Base-by-base conservation (phyloP, 192 early-diverging fungal species). In the Chytriomyces confervae region DNA sequence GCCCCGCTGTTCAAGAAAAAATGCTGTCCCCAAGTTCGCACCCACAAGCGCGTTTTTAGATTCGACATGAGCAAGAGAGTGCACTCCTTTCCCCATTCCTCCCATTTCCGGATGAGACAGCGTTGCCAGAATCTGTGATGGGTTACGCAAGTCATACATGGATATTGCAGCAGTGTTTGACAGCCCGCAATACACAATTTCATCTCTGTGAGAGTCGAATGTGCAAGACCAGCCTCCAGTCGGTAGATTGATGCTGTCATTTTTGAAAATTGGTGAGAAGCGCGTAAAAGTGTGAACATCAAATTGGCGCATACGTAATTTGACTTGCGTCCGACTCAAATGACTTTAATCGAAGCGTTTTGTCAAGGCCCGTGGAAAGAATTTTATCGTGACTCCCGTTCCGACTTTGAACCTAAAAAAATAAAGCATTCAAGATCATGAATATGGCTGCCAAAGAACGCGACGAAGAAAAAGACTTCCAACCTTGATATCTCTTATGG, bases 341-440 rank as follows among this genome's bases (percentile, higher is more conserved):
- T 5, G 62, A 64, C 20, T 64, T 29, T 27, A 64, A 36, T 24
- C 36, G 20, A 10, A 64, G 11, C 6, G 20, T 63, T 27, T 64
- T 64, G 62, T 64, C 62, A 2, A 64, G 24, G n/a, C 62, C 62
- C 36, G 23, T 64, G 62, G n/a, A 29, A 29, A 64, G 62, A 5
- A 64, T 4, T 16, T 11, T 27, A 24, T 64, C 62, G 7, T 36
- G 4, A 11, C 20, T 36, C 5, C 62, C 62, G 62, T 64, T 63
- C 23, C 62, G 62, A 7, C n/a, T 23, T 27, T 11, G 24, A 36
- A 64, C 62, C 36, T 36, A 4, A 36, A 36, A 36, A 36, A 0
- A 36, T 2, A 36, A 36, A 36, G 36, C 36, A 2, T 36, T 36
- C 24, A 27, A 27, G 24, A 27, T 27, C 24, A 3, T 2, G 36